phyloP scores from a whole-genome alignment of 306 rosid genomes.

The Delonix regia region DNA sequence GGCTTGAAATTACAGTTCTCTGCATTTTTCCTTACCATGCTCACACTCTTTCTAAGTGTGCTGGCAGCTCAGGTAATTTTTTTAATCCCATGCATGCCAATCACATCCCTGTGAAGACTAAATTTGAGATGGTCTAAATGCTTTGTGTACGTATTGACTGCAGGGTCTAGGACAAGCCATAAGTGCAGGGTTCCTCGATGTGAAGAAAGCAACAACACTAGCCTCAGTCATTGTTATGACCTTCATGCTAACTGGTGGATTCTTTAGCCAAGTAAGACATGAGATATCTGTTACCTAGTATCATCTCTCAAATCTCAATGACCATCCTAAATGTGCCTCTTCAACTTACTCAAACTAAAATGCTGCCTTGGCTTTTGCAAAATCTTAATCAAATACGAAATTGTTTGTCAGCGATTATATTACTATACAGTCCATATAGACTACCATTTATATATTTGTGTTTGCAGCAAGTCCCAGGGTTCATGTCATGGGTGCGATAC shows the following conservation, averaged over 20 bases:
- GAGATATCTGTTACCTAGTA: neutral
- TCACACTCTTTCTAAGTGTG: neutral
- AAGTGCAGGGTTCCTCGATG: conserved; percentile 19
- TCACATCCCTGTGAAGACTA: neutral
- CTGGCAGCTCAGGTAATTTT: conserved; percentile 17
- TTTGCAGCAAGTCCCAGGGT: conserved; percentile 27
- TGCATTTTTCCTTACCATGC: conserved; percentile 1
- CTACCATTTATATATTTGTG: neutral
- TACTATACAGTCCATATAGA: neutral
- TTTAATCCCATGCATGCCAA: neutral
- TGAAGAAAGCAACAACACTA: conserved; percentile 19
- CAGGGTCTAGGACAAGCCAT: conserved; percentile 24
- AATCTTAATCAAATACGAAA: neutral
- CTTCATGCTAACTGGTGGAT: conserved; percentile 26
- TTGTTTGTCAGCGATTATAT: neutral
- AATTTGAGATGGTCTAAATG: neutral
- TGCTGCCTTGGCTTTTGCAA: neutral
- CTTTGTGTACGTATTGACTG: neutral
- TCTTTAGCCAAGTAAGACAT: conserved; percentile 15
- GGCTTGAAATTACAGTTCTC: conserved; percentile 13
- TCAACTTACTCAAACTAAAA: neutral
- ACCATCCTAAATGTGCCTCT: neutral
- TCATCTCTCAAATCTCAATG: neutral
- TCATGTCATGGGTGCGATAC: conserved; percentile 33
- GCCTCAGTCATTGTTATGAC: conserved; percentile 19